These are phyloP conservation scores for Penicillium aurantiogriseum DNA, from an alignment of 2,329 filamentous ascomycete genomes.

Conservation along the genomic window DNA sequence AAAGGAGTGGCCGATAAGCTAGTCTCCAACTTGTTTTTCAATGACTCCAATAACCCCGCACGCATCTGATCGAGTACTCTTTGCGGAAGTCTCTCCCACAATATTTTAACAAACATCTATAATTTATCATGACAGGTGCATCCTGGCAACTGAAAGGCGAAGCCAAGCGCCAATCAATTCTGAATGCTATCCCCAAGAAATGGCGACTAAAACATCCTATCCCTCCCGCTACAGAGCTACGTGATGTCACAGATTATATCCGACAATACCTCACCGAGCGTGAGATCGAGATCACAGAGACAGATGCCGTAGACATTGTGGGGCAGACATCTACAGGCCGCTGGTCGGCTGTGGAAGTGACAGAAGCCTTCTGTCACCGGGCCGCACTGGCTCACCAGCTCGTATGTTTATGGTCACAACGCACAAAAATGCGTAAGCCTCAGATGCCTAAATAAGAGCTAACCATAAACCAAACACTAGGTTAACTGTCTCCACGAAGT, in stretches of 20 bases:
- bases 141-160: constrained; percentile 53
- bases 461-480: constrained; percentile 10
- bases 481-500: constrained; percentile 55
- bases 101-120: neutral
- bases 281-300: constrained; percentile 62
- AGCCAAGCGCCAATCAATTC: constrained; percentile 55
- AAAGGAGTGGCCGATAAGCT: neutral
- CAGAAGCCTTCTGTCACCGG: constrained; percentile 57
- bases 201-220: constrained; percentile 53
- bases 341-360: constrained; percentile 58
- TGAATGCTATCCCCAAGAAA: constrained; percentile 55
- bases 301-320: constrained; percentile 57
- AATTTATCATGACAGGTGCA: constrained; percentile 17
- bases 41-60: constrained; percentile 17
- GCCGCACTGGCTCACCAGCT: constrained; percentile 60
- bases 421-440: neutral
- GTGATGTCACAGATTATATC: constrained; percentile 57
- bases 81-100: neutral
- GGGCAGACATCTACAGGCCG: constrained; percentile 52
- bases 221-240: constrained; percentile 52
- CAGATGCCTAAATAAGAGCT: neutral
- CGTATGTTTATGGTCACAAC: constrained; percentile 32
- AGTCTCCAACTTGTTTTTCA: neutral
- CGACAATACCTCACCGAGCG: constrained; percentile 53
- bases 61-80: neutral